Percentiles rank a stretch among this genome's conserved stretches.
Evolutionary conservation across 2,329 filamentous ascomycete genomes (phyloP).

Genomic region (Harringtonia aguacate): DNA sequence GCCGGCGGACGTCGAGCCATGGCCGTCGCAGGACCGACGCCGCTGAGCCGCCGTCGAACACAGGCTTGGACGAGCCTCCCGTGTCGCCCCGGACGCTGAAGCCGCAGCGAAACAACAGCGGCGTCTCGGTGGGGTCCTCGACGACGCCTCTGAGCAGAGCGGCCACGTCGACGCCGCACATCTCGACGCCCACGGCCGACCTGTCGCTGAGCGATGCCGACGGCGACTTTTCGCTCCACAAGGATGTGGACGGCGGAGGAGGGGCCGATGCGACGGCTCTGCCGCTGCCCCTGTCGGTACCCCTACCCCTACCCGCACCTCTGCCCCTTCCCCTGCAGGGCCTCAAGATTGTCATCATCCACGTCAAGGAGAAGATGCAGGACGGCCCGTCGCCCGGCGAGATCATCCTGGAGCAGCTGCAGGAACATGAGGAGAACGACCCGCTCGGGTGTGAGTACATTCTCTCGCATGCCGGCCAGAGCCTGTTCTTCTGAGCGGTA

Average conservation of each 20-base stretch:
- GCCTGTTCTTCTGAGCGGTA: slow-evolving; percentile 33
- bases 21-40: slow-evolving; percentile 7
- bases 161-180: slow-evolving; percentile 24
- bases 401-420: slow-evolving; percentile 59
- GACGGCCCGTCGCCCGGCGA: slow-evolving; percentile 58
- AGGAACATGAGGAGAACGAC: slow-evolving; percentile 51
- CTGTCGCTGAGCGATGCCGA: slow-evolving; percentile 14
- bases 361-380: slow-evolving; percentile 77
- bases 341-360: slow-evolving; percentile 76
- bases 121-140: slow-evolving; percentile 5
- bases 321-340: slow-evolving; percentile 48
- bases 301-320: too few species aligned
- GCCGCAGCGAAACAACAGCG: slow-evolving; percentile 12
- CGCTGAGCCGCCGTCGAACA: not conserved
- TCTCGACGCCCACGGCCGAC: slow-evolving; percentile 37
- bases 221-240: not conserved
- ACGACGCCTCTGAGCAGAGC: slow-evolving; percentile 3
- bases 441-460: slow-evolving; percentile 72
- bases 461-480: slow-evolving; percentile 56
- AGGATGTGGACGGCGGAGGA: slow-evolving; percentile 3
- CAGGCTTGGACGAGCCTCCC: slow-evolving; percentile 26
- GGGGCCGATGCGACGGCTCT: not conserved
- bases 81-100: slow-evolving; percentile 40
- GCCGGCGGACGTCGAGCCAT: slow-evolving; percentile 6
- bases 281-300: slow-evolving; percentile 47